Conservation (phyloP, 768 basidiomycete species). For the Lactarius evosmus region DNA sequence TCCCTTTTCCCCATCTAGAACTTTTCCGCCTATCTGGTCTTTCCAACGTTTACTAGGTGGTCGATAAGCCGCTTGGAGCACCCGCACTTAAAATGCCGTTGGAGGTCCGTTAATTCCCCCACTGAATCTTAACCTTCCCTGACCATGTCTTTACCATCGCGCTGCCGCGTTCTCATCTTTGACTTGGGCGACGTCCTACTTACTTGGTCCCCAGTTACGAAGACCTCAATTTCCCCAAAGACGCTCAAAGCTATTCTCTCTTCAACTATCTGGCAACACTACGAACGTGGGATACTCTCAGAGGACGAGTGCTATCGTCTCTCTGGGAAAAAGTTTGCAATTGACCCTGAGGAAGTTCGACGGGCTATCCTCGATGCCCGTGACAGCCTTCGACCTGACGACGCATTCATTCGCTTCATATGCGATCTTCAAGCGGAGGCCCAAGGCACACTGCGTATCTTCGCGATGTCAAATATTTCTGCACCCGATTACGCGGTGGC, state of each 20-base stretch:
- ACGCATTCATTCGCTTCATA: slow-evolving; percentile 46
- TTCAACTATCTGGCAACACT: slow-evolving; percentile 49
- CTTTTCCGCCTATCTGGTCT: not conserved
- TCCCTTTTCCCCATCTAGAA: not conserved
- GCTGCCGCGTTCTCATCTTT: slow-evolving; percentile 41
- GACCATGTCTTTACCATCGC: slow-evolving; percentile 17
- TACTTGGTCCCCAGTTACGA: slow-evolving; percentile 47
- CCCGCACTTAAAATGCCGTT: slow-evolving; percentile 4
- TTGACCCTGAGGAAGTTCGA: slow-evolving; percentile 41
- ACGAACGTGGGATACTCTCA: slow-evolving; percentile 45
- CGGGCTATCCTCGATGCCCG: slow-evolving; percentile 47
- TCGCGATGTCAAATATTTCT: slow-evolving; percentile 61
- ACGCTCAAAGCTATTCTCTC: slow-evolving; percentile 43
- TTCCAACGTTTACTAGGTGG: not conserved
- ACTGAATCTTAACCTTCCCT: not conserved
- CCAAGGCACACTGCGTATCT: slow-evolving; percentile 39
- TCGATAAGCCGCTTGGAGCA: slow-evolving; percentile 1
- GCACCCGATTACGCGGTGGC: slow-evolving; percentile 48
- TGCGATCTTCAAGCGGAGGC: slow-evolving; percentile 44
- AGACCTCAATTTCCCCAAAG: slow-evolving; percentile 42
- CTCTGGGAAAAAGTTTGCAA: slow-evolving; percentile 40
- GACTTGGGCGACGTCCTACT: slow-evolving; percentile 58
- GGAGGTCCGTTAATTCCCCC: not conserved
- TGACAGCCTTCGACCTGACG: slow-evolving; percentile 45
- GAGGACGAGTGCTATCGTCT: slow-evolving; percentile 45